Evolutionary conservation across 1,284 basidiomycete genomes (phyloP).

Genomic region (Fomitopsis betulina): DNA sequence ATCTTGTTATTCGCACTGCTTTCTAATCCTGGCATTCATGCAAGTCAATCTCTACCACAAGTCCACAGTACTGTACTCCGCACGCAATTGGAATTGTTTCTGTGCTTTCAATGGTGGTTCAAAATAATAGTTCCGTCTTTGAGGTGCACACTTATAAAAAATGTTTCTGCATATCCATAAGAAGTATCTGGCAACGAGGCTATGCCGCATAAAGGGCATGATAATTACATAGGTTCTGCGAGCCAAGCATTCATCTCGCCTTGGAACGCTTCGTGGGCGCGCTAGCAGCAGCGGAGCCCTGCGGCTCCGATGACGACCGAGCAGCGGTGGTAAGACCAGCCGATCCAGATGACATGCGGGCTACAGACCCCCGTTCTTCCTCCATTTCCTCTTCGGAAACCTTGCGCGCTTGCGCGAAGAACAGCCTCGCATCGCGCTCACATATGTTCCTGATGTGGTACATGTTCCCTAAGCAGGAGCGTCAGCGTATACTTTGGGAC

Average conservation of each 20-base stretch:
- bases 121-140: background rate
- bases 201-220: background rate
- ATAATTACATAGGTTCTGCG: background rate
- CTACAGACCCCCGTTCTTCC: conserved; percentile 2
- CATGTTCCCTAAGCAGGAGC: conserved; percentile 62
- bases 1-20: conserved; percentile 8
- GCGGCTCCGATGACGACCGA: conserved; percentile 3
- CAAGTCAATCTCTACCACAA: background rate
- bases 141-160: background rate
- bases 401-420: conserved; percentile 92
- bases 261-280: background rate
- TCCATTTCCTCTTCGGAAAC: conserved; percentile 31
- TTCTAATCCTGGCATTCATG: background rate
- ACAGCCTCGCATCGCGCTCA: conserved; percentile 75
- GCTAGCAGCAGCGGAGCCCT: background rate
- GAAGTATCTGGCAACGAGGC: background rate
- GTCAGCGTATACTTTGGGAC: background rate
- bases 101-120: background rate
- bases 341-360: background rate
- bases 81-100: background rate
- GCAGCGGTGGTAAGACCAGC: background rate
- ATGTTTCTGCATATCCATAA: background rate
- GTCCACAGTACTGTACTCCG: background rate
- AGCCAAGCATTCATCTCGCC: background rate
- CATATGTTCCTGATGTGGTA: conserved; percentile 90